Evolutionary conservation across 306 rosid genomes (phyloP).

Genomic region (Inga oerstediana): DNA sequence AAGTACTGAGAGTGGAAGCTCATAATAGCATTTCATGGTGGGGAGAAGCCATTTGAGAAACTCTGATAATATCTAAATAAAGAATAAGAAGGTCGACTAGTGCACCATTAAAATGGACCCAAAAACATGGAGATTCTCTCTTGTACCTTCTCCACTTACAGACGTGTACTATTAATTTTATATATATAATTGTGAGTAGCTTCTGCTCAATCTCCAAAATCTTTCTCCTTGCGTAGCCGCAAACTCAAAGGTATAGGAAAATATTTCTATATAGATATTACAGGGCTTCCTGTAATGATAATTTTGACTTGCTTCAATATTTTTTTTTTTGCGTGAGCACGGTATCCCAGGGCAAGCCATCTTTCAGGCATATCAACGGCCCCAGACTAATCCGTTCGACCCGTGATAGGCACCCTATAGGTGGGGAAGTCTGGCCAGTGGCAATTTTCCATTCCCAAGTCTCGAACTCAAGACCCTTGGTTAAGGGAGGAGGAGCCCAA

Average conservation of each 20-base stretch:
- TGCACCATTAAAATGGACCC: constrained; percentile 38
- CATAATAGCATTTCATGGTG: neutral
- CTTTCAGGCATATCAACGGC: too few relatives aligned
- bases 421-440: too few relatives aligned
- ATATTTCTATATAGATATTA: neutral
- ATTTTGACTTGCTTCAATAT: constrained; percentile 6
- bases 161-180: constrained; percentile 27
- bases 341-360: too few relatives aligned
- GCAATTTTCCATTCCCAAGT: too few relatives aligned
- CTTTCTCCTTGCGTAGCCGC: constrained; percentile 25
- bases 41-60: neutral
- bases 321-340: too few relatives aligned
- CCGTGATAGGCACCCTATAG: too few relatives aligned
- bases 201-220: constrained; percentile 30
- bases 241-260: constrained; percentile 33
- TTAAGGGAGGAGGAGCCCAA: too few relatives aligned
- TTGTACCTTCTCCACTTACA: constrained; percentile 31
- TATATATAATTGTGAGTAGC: constrained; percentile 29
- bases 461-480: too few relatives aligned
- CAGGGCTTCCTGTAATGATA: neutral
- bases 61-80: neutral
- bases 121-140: constrained; percentile 28
- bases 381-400: too few relatives aligned
- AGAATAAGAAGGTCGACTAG: constrained; percentile 12
- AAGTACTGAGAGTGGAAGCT: neutral